Base-by-base conservation (phyloP, 148 eudicot genomes). In the Drosera capensis region DNA sequence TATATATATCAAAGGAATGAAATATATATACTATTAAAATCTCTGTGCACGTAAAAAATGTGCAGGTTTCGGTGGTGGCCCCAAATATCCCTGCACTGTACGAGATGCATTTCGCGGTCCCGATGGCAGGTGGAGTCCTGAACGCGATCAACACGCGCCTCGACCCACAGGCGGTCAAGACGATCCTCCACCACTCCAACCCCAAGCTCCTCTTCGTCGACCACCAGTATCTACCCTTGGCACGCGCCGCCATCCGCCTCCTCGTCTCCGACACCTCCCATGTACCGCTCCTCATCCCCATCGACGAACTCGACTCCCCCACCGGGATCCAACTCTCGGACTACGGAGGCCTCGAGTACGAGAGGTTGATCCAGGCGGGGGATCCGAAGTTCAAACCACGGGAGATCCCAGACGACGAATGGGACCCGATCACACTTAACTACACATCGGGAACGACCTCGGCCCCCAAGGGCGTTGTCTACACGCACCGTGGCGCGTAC, bases 101-200 rank as follows among this genome's bases (percentile, higher is more conserved):
- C 39, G 97, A 88, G 69, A 73, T 84, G 80, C 97, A 88, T 57
- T 88, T 83, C 23, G 97, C 92, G 3, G 97, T 83, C 48, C 92
- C 97, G 3, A 88, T 88, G 94, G 90, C 94, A 0, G 97, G 97
- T 8, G 94, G 79, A 0, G 77, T 88, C 14, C 75, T 88, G 22
- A 88, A 83, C 64, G 43, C 95, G 2, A 73, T 90, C 65, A 90
- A 84, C 64, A 67, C 82, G 12, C 60, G 90, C 52, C 78, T 90
- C 2, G 78, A 80, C 20, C 72, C 82, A 5, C 63, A 65, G 8
- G 75, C 59, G 35, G 36, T 90, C 35, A 74, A 76, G 42, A 80
- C 82, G 8, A 80, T 90, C 57, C 79, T 90, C 51, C 31, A 28
- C 25, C 95, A 90, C 49, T 84, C 95, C 0, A 70, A 71, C 18